Evolutionary conservation across 148 eudicot genomes (phyloP), one percentile per base, ranked within the genome.

Genomic region (Beta vulgaris): DNA sequence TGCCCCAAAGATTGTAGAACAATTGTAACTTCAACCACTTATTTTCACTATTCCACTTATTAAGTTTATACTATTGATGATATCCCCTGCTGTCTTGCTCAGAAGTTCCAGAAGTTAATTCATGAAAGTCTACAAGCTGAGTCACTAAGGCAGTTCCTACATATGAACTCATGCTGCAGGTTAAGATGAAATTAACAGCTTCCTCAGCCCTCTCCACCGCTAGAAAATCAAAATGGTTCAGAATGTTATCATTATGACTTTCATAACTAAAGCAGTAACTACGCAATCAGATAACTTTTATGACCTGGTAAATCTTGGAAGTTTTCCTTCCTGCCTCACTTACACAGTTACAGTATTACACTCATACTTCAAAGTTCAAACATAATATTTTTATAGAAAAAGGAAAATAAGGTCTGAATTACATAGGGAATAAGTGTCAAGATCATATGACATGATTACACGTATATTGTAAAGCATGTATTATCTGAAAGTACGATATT

Each of bases 381-480:
- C n/a, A n/a, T n/a, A 28, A 28, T 32, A 12, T 25, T 57, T 26
- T 11, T 9, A 57, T 25, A 25, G 0, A 35, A 59, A 40, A 0
- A 18, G 54, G 57, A 10, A 5, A 73, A 7, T 16, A 55, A 58
- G 7, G 39, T 61, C 18, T 43, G 1, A 21, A n/a, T 29, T 35
- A 37, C 36, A 42, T 3, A 43, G 25, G 54, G 15, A 73, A 73
- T 29, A 14, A 14, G 28, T 26, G 43, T 32, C 10, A 61, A 29
- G 32, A 60, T 60, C 16, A 73, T 32, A 42, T 8, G 26, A n/a
- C 11, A 60, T 73, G 57, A 64, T 73, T 57, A 57, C 14, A 57
- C 0, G 29, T 14, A 21, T 19, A 6, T 46, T 54, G 21, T 6
- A 57, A 57, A 57, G 15, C 31, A 39, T 25, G 12, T 6, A 42